phyloP scores from a whole-genome alignment of 768 basidiomycete species.

The Macrocybe gigantea region DNA sequence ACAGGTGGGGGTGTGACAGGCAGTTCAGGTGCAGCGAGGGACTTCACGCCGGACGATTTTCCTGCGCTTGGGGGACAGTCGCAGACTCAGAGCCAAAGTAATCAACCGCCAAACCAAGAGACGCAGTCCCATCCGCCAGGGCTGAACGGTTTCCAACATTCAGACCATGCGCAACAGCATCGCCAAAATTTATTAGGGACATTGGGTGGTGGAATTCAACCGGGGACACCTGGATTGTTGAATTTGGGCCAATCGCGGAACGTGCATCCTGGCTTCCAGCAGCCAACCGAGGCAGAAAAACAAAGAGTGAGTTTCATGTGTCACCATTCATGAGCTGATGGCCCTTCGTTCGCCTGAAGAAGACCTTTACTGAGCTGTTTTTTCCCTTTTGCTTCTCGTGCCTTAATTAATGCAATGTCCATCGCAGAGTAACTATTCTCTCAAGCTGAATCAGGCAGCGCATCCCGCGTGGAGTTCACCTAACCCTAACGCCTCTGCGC shows the following conservation, averaged over 20 bases:
- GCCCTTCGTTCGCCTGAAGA: slow-evolving; percentile 1
- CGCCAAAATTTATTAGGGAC: slow-evolving; percentile 54
- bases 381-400: slow-evolving; percentile 4
- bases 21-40: slow-evolving; percentile 41
- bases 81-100: slow-evolving; percentile 29
- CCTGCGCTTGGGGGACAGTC: slow-evolving; percentile 75
- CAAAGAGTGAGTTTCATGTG: slow-evolving; percentile 47
- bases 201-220: slow-evolving; percentile 31
- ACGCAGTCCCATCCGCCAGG: slow-evolving; percentile 64
- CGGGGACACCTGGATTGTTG: slow-evolving; percentile 62
- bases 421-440: slow-evolving; percentile 48
- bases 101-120: slow-evolving; percentile 29
- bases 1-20: slow-evolving; percentile 26
- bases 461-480: slow-evolving; percentile 65
- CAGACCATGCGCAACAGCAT: slow-evolving; percentile 40
- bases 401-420: slow-evolving; percentile 7
- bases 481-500: slow-evolving; percentile 38
- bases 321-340: slow-evolving; percentile 6
- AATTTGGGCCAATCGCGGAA: slow-evolving; percentile 46
- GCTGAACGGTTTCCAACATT: slow-evolving; percentile 60
- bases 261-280: slow-evolving; percentile 49
- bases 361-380: slow-evolving; percentile 7
- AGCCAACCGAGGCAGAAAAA: slow-evolving; percentile 63
- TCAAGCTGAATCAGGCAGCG: slow-evolving; percentile 59
- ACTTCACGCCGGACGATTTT: slow-evolving; percentile 87